phyloP scores from a whole-genome alignment of 2,329 filamentous ascomycete species.

The Neonectria faginata region DNA sequence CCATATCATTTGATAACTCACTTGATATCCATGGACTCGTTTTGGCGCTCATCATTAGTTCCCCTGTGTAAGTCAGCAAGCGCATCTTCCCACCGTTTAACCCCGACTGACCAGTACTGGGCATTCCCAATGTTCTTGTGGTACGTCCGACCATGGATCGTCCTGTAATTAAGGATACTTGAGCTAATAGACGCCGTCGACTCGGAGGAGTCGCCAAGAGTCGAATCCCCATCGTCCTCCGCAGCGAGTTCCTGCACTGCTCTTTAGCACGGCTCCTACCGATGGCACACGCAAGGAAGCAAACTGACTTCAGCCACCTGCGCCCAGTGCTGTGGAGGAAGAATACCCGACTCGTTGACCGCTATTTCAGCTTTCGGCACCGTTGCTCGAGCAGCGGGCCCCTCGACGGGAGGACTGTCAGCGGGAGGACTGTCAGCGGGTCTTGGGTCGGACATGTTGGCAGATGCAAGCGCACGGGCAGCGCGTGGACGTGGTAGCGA shows the following conservation, averaged over 20 bases:
- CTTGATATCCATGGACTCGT: constrained; percentile 40
- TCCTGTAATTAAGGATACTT: constrained; percentile 35
- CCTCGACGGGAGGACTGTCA: background rate
- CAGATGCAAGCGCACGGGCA: background rate
- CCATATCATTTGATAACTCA: rapidly evolving
- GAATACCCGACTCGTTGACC: constrained; percentile 16
- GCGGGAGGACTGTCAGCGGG: constrained; percentile 8
- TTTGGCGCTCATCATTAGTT: constrained; percentile 34
- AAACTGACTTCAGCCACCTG: constrained; percentile 31
- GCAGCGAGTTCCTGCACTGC: constrained; percentile 19
- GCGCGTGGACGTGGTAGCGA: background rate
- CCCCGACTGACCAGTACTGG: constrained; percentile 27
- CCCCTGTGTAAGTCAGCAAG: constrained; percentile 15
- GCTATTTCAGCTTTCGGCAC: background rate
- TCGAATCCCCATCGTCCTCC: constrained; percentile 24
- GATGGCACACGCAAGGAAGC: background rate
- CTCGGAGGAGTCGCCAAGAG: constrained; percentile 3
- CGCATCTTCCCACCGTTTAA: rapidly evolving
- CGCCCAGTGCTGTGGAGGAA: constrained; percentile 33
- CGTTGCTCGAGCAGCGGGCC: background rate
- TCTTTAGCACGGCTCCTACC: background rate
- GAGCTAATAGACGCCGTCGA: constrained; percentile 32
- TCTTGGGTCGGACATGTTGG: background rate
- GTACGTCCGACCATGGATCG: constrained; percentile 30
- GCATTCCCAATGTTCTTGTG: constrained; percentile 33